Evolutionary conservation across 305 asterid genomes (phyloP).

Genomic region (Fraxinus greggii): DNA sequence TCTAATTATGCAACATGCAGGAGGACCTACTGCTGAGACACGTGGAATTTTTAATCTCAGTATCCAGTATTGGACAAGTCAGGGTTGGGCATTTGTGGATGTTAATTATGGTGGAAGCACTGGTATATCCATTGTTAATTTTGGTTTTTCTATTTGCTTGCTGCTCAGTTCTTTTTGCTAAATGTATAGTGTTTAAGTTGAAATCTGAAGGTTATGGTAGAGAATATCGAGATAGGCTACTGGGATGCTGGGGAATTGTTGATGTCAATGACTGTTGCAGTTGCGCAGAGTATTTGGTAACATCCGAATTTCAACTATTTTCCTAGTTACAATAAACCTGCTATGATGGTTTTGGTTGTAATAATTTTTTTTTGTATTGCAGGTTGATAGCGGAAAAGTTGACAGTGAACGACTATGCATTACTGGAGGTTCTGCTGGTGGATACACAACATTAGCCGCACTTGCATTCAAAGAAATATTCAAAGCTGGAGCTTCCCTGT

Average conservation of each 20-base stretch:
- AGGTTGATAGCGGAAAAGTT: constrained; percentile 86
- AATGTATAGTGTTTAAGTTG: constrained; percentile 23
- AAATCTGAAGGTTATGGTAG: constrained; percentile 84
- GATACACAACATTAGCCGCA: constrained; percentile 93
- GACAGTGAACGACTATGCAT: constrained; percentile 85
- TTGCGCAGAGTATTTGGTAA: constrained; percentile 89
- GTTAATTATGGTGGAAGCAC: constrained; percentile 99
- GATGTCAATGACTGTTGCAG: constrained; percentile 97
- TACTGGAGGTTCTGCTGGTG: constrained; percentile 98
- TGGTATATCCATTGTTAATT: constrained; percentile 39
- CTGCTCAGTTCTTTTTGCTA: constrained; percentile 8
- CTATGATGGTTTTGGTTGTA: constrained; percentile 7
- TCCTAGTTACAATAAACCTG: constrained; percentile 15
- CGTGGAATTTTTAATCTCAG: constrained; percentile 74
- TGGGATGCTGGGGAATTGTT: constrained; percentile 81
- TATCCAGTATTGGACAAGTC: constrained; percentile 96
- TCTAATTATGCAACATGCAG: constrained; percentile 35
- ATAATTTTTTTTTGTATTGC: constrained; percentile 27
- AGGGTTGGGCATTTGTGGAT: constrained; percentile 97
- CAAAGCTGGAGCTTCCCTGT: constrained; percentile 91
- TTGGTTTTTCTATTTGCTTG: not conserved
- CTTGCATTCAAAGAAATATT: constrained; percentile 82
- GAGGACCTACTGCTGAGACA: constrained; percentile 96
- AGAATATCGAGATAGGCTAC: constrained; percentile 79
- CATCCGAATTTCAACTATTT: not conserved